Evolutionary conservation across 2,329 filamentous ascomycete species (phyloP).

Genomic region (Sporothrix pseudoabietina): DNA sequence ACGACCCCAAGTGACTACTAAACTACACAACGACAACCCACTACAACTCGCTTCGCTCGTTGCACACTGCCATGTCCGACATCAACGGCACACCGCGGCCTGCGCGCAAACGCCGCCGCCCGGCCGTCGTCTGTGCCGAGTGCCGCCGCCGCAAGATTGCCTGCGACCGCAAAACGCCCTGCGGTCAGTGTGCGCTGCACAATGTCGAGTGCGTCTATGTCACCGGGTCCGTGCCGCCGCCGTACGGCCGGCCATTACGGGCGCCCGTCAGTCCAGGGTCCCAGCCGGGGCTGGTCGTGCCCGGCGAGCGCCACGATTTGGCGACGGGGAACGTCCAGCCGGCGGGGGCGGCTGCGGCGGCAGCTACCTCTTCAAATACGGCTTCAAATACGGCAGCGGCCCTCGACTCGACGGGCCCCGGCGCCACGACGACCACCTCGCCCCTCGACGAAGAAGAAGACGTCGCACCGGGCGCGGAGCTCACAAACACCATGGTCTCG

Average conservation of each 20-base stretch:
- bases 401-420: background rate
- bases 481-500: background rate
- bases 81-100: constrained; percentile 5
- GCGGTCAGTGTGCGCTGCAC: constrained; percentile 60
- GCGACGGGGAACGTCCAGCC: constrained; percentile 11
- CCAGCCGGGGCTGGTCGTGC: constrained; percentile 5
- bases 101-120: constrained; percentile 38
- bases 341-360: background rate
- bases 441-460: constrained; percentile 25
- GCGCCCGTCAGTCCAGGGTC: background rate
- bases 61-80: constrained; percentile 17
- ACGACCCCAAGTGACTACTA: background rate
- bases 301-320: background rate
- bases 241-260: constrained; percentile 32
- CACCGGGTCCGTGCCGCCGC: constrained; percentile 37
- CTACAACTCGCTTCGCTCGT: background rate
- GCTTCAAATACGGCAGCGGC: background rate
- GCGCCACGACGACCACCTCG: background rate
- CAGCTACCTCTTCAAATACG: background rate
- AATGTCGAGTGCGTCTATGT: constrained; percentile 57
- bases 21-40: background rate
- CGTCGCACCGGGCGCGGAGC: background rate
- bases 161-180: constrained; percentile 61
- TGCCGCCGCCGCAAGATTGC: constrained; percentile 63
- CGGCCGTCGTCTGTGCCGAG: constrained; percentile 55